Base-by-base conservation (phyloP, 192 early-diverging fungal genomes). In the Entrophospora sp. region DNA sequence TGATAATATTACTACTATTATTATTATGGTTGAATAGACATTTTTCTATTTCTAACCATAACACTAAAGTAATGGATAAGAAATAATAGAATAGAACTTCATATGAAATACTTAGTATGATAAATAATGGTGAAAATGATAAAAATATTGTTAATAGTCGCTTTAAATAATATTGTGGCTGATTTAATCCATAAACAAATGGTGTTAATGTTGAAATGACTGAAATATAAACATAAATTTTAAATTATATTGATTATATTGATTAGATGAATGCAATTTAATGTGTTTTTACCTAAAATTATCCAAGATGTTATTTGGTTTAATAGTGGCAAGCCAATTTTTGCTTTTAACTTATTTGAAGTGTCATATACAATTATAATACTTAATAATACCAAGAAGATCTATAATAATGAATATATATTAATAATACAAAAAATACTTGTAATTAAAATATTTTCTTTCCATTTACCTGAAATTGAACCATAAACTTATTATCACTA, bases 71-170 rank as follows among this genome's bases (percentile, higher is more conserved):
- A 5, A 73, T 70, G 5, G 88, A 86, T 57, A 91, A 91, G 59
- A 79, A 87, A 70, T 88, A 85, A 74, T 95, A 97, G 63, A 97
- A 97, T 32, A 95, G 75, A 12, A 83, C 73, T 66, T 97, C 94
- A 69, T 94, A 94, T 20, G 90, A 93, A n/a, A 91, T 83, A 44
- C 88, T 92, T n/a, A 97, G 73, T 56, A 95, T 71, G 28, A 91
- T 79, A 68, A 95, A 92, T 20, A 89, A 77, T 18, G 93, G 88
- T 3, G 89, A 89, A 80, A 97, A 95, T 7, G 92, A 81, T 48
- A 94, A 74, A 66, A 86, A 94, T 44, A 97, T 88, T 6, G 87
- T 83, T 12, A 85, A 79, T 36, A 97, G 78, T 8, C 95, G 84
- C 36, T 90, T 75, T 28, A 94, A 68, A 58, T 81, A 93, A 69